Evolutionary conservation across 2,329 filamentous ascomycete genomes (phyloP), one percentile per base, ranked within the genome.

Genomic region (Didymella glomerata): DNA sequence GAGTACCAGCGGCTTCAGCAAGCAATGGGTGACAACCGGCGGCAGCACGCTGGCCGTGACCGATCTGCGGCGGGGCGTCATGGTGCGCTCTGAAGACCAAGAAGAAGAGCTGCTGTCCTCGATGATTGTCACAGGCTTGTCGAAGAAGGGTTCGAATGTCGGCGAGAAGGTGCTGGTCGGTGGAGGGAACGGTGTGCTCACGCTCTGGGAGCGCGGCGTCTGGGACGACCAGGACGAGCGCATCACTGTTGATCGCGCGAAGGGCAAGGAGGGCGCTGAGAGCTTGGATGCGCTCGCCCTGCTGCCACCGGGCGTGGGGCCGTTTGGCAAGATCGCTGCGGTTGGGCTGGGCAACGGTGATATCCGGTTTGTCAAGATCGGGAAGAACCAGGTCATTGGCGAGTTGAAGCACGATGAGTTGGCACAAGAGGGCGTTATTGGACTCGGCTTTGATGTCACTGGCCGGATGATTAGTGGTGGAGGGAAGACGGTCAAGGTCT

Each of bases 171-270:
- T 95, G 3, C 77, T 95, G 2, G 91, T 93, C 0, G 90, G 91
- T 34, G 92, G 91, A 25, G 89, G 87, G 18, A 89, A 86, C 41
- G 95, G 95, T 3, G 87, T 97, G 1, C 76, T 98, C 63, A 97
- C 93, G 4, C 80, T 98, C 7, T 99, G 95, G 93, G 94, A 99
- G 77, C 90, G 90, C 66, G 94, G 94, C 1, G 87, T 91, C 0
- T 98, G 95, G 94, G 93, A 96, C 71, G 94, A 98, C 75, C 92
- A 97, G 75, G 91, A 96, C 68, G 93, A 96, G 78, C 86, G 93
- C 51, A 90, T 97, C 69, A 87, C 90, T 48, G 87, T 97, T 9
- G 88, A 92, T 65, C 77, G 80, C 27, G 80, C 79, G 22, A 79
- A 82, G 10, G 85, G 83, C 20, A 79, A 82, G 9, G 85, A 83